A percentile compares a stretch with the other conserved stretches of the same genome.
Evolutionary conservation across 257 asterid species (phyloP).

Genomic region (Eustoma russellianum): DNA sequence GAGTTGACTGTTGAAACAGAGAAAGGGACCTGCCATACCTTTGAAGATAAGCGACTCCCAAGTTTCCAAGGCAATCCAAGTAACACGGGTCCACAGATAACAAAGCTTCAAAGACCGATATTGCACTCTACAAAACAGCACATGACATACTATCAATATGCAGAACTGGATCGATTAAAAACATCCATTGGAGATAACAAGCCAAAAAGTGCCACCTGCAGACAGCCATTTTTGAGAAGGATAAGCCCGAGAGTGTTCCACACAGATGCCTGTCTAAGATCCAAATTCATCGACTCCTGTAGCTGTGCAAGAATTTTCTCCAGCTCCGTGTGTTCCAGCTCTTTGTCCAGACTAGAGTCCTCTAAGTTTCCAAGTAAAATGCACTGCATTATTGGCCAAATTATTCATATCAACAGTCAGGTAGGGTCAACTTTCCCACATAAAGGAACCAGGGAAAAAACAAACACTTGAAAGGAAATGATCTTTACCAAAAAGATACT

Average conservation of each 20-base stretch:
- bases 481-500: not conserved
- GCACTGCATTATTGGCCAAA: constrained; percentile 44
- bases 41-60: constrained; percentile 85
- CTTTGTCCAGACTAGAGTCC: constrained; percentile 54
- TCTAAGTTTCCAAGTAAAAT: constrained; percentile 74
- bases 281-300: constrained; percentile 64
- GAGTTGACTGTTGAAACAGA: constrained; percentile 1
- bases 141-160: constrained; percentile 14
- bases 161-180: constrained; percentile 1
- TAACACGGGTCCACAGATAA: constrained; percentile 66
- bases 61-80: constrained; percentile 93
- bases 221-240: constrained; percentile 82
- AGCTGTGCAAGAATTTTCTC: constrained; percentile 66
- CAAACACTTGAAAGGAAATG: too few relatives aligned
- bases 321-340: constrained; percentile 73
- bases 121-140: constrained; percentile 65
- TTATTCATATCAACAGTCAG: not conserved
- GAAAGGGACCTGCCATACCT: constrained; percentile 29
- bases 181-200: constrained; percentile 3
- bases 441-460: too few relatives aligned
- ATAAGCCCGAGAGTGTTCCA: constrained; percentile 84
- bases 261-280: constrained; percentile 78
- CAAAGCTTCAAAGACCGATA: constrained; percentile 69
- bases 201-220: constrained; percentile 47
- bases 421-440: not conserved